phyloP scores from a whole-genome alignment of 371 early-diverging fungal genomes.

The Smittium culicis region DNA sequence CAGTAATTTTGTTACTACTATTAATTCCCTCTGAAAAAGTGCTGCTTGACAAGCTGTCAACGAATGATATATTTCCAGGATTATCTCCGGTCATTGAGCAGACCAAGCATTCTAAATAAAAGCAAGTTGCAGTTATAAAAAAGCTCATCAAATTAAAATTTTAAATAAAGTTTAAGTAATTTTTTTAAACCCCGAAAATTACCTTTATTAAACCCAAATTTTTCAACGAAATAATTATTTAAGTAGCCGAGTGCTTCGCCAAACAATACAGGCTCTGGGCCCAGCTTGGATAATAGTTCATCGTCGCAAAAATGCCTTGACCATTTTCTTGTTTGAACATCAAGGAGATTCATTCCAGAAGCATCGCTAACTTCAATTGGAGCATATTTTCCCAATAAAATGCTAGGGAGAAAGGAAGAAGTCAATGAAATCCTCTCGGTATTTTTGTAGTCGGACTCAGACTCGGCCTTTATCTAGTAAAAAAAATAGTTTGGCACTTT shows the following conservation, averaged over 20 bases:
- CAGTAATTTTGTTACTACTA: slow-evolving; percentile 28
- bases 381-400: slow-evolving; percentile 45
- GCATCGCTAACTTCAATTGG: slow-evolving; percentile 64
- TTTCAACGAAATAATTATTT: slow-evolving; percentile 26
- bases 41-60: slow-evolving; percentile 31
- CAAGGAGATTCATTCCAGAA: slow-evolving; percentile 67
- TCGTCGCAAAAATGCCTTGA: slow-evolving; percentile 28
- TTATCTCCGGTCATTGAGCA: slow-evolving; percentile 74
- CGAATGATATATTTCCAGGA: slow-evolving; percentile 50
- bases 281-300: slow-evolving; percentile 24
- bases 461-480: no score
- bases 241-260: slow-evolving; percentile 21
- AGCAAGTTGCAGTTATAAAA: no score
- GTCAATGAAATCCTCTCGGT: slow-evolving; percentile 52
- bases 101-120: slow-evolving; percentile 43
- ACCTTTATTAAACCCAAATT: slow-evolving; percentile 17
- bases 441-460: no score
- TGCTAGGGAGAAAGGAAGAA: slow-evolving; percentile 50
- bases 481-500: no score
- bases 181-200: no score
- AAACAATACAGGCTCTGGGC: slow-evolving; percentile 23
- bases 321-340: slow-evolving; percentile 44
- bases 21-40: slow-evolving; percentile 7
- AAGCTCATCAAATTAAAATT: no score
- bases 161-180: no score